Evolutionary conservation across 202 grass and related monocot genomes (phyloP), one percentile per base, ranked within the genome.

Genomic region (Schoenoplectus tabernaemontani): DNA sequence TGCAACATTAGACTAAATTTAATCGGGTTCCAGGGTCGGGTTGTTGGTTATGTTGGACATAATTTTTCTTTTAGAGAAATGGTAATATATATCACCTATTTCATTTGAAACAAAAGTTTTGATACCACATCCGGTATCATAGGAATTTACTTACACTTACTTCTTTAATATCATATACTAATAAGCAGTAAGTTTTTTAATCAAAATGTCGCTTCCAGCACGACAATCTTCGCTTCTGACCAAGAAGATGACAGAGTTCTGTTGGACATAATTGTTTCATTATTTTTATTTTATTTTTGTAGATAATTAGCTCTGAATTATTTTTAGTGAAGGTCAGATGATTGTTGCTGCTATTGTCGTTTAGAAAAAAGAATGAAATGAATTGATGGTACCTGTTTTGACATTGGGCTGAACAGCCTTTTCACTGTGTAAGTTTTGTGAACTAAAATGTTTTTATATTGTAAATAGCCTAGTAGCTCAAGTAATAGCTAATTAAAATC

Each of bases 1-100:
- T 75, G 54, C 47, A 75, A 19, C 44, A 64, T 64, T n/a, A 64
- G 64, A 42, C 64, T 71, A 46, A 71, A 71, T 64, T 64, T 47
- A 47, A 44, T 44, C 8, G 9, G 37, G 19, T 43, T 57, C 59
- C 37, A 43, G 64, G 64, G 37, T 23, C 23, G 5, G 19, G 11
- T 72, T 48, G 47, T 75, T 54, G 47, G 26, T 75, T 75, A 26
- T 34, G 16, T 54, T 56, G 44, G 54, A 75, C 70, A 75, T 75
- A 75, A 75, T 72, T 75, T 15, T 36, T 56, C 36, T 23, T n/a
- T 34, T 74, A 15, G 28, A 53, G n/a, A n/a, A n/a, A n/a, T n/a
- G n/a, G n/a, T n/a, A n/a, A n/a, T n/a, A n/a, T n/a, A n/a, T n/a
- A n/a, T n/a, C n/a, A n/a, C n/a, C n/a, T n/a, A n/a, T n/a, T n/a